A percentile compares a stretch with the other conserved stretches of the same genome.
These are phyloP conservation scores for Vachellia pachyceras DNA, from an alignment of 306 rosid species.

Conservation along the genomic window DNA sequence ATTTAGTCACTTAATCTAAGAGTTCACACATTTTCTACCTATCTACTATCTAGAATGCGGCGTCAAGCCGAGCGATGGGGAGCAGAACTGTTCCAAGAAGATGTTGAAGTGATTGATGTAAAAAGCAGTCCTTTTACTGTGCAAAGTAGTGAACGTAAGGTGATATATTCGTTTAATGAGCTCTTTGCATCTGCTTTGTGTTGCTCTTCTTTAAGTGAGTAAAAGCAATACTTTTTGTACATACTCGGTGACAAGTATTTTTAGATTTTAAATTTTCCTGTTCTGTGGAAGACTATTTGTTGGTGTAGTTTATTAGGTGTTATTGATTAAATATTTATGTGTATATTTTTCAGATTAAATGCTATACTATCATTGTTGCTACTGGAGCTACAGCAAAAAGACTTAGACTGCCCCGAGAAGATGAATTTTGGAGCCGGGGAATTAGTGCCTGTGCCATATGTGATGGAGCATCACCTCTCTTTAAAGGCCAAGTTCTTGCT, in stretches of 20 bases:
- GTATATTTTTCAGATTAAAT: slow-evolving; percentile 65
- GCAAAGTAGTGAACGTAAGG: slow-evolving; percentile 79
- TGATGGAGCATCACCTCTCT: slow-evolving; percentile 97
- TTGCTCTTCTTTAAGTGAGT: slow-evolving; percentile 14
- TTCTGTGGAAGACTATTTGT: slow-evolving; percentile 32
- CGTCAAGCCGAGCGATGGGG: slow-evolving; percentile 37
- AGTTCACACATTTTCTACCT: slow-evolving; percentile 35
- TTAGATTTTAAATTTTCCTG: slow-evolving; percentile 5
- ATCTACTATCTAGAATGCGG: slow-evolving; percentile 44
- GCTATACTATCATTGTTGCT: slow-evolving; percentile 78
- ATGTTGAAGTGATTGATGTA: slow-evolving; percentile 66
- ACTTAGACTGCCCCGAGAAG: slow-evolving; percentile 88
- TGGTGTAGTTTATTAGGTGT: slow-evolving; percentile 27
- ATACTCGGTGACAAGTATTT: slow-evolving; percentile 14
- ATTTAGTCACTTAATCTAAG: slow-evolving; percentile 20
- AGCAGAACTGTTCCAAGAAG: slow-evolving; percentile 65
- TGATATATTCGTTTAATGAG: slow-evolving; percentile 38
- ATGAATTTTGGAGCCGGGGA: slow-evolving; percentile 99
- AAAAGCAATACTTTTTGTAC: slow-evolving; percentile 5
- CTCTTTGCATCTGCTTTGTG: slow-evolving; percentile 25
- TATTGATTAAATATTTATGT: slow-evolving; percentile 28
- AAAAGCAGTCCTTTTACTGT: slow-evolving; percentile 61
- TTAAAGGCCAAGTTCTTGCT: slow-evolving; percentile 94
- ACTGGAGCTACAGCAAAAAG: slow-evolving; percentile 94
- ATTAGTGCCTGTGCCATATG: slow-evolving; percentile 98